Percentiles rank a stretch among this genome's conserved stretches.
phyloP scores from a whole-genome alignment of 1,139 yeast species.

The Lodderomyces jiufengensis region DNA sequence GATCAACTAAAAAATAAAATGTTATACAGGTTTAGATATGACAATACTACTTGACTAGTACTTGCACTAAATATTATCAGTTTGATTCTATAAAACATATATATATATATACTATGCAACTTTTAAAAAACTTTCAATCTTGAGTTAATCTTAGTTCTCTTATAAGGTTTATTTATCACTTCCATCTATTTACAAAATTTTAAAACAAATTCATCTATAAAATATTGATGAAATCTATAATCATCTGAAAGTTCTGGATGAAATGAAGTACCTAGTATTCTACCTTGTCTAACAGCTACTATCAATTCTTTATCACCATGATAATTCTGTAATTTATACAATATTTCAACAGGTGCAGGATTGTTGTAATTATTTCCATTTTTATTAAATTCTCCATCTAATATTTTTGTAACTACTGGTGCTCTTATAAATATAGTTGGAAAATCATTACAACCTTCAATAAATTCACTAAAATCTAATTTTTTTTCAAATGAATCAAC shows the following conservation, averaged over 20 bases:
- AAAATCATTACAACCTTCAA: constrained; percentile 40
- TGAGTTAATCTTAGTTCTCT: too few species aligned
- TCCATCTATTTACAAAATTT: constrained; percentile 5
- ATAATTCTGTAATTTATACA: constrained; percentile 29
- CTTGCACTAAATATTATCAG: too few species aligned
- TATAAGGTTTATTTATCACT: too few species aligned
- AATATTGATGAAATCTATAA: constrained; percentile 68
- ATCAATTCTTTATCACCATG: constrained; percentile 34
- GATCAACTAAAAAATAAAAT: too few species aligned
- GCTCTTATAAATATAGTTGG: constrained; percentile 74
- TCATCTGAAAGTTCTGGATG: constrained; percentile 81
- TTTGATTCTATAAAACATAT: too few species aligned
- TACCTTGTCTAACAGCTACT: constrained; percentile 74
- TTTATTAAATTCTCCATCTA: constrained; percentile 13
- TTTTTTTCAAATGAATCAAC: constrained; percentile 57
- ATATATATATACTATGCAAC: too few species aligned
- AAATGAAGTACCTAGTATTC: constrained; percentile 69
- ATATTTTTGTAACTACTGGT: constrained; percentile 56
- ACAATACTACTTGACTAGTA: too few species aligned
- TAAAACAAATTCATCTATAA: constrained; percentile 53
- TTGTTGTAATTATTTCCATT: constrained; percentile 28
- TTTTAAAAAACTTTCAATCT: too few species aligned
- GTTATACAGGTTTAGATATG: too few species aligned
- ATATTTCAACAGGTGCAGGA: constrained; percentile 35
- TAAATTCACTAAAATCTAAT: constrained; percentile 49